phyloP scores from a whole-genome alignment of 192 early-diverging fungal species.

The Powellomyces hirtus region DNA sequence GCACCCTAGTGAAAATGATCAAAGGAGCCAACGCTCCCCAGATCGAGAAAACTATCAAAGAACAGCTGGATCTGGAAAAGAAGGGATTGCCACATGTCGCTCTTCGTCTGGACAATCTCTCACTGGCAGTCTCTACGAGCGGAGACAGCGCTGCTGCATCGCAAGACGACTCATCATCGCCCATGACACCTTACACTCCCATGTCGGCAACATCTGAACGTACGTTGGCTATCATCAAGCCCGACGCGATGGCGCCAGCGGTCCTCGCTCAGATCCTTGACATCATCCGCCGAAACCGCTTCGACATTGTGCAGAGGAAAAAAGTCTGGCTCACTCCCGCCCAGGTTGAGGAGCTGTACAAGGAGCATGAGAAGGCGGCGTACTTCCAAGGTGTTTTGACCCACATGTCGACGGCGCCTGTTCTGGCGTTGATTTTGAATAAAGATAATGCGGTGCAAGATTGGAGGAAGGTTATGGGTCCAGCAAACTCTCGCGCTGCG shows the following conservation, averaged over 20 bases:
- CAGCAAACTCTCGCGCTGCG: slow-evolving; percentile 45
- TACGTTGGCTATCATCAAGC: slow-evolving; percentile 62
- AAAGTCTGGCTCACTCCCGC: slow-evolving; percentile 53
- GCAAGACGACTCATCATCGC: not conserved
- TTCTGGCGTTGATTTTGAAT: slow-evolving; percentile 45
- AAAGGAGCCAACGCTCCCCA: slow-evolving; percentile 58
- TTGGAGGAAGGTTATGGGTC: slow-evolving; percentile 59
- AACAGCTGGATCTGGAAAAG: slow-evolving; percentile 50
- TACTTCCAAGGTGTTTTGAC: slow-evolving; percentile 46
- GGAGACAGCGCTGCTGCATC: not conserved
- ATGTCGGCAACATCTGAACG: slow-evolving; percentile 30
- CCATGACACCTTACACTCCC: slow-evolving; percentile 14
- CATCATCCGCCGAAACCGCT: slow-evolving; percentile 43
- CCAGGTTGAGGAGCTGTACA: slow-evolving; percentile 52
- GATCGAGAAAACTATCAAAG: slow-evolving; percentile 53
- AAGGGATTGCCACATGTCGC: slow-evolving; percentile 36
- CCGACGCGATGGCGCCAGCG: slow-evolving; percentile 56
- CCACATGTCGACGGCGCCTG: slow-evolving; percentile 55
- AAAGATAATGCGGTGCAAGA: slow-evolving; percentile 48
- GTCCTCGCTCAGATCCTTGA: slow-evolving; percentile 47
- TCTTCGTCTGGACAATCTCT: slow-evolving; percentile 20
- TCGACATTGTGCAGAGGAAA: slow-evolving; percentile 42
- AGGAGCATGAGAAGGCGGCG: slow-evolving; percentile 47
- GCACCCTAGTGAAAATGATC: slow-evolving; percentile 52
- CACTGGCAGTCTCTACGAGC: not conserved